Evolutionary conservation across 148 eudicot genomes (phyloP), one percentile per base, ranked within the genome.

Genomic region (Chenopodium quinoa): DNA sequence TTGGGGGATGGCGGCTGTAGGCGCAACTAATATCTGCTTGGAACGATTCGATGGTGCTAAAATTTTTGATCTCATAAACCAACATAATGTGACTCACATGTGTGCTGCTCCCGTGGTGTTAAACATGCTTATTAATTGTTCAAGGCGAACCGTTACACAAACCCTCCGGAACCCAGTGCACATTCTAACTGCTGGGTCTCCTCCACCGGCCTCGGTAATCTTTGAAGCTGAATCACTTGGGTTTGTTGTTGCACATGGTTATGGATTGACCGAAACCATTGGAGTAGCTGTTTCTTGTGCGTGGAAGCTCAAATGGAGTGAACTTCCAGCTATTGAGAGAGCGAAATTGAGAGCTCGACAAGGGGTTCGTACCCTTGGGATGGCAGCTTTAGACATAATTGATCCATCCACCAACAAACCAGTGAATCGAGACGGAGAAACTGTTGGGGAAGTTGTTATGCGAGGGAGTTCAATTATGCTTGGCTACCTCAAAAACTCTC

Each of bases 1-100:
- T 0, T 87, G 89, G 89, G 89, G 37, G 0, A 34, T 87, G 81
- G 86, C 87, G 0, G 86, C 87, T 1, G 73, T 82, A 0, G 89
- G 89, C 0, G 89, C 23, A 0, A 62, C 37, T 22, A 84, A 84
- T 48, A 32, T 87, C 22, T 87, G 89, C 58, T 62, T 84, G 7
- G 37, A 46, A n/a, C 27, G 34, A 7, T 63, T 84, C 44, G 79
- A 82, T 19, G 79, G 81, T 4, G 34, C 64, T 12, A 25, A 56
- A 27, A 67, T 82, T 25, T 31, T 62, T n/a, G 60, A 54, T 8
- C 71, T 80, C 71, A 87, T 87, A 16, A 37, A 37, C 8, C 71
- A 9, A 0, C 76, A 87, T 54, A 48, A 60, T 9, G 89, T 87
- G 64, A 85, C 87, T 9, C 87, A 85, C 60, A 73, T 85, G 82